phyloP scores from a whole-genome alignment of 306 rosid species.

The Cicer yamashitae region DNA sequence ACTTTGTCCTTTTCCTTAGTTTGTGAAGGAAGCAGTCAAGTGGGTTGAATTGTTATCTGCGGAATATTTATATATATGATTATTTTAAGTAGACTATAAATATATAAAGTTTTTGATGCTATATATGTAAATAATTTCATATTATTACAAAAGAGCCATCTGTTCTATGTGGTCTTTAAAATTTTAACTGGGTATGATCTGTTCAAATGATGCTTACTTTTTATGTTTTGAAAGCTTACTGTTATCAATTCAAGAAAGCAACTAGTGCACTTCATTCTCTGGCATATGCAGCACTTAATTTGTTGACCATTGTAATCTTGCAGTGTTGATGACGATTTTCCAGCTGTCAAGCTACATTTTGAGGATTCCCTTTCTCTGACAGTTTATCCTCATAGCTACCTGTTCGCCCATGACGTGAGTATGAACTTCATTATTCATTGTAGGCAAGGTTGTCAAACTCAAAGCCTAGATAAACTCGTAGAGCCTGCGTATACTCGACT shows the following conservation, averaged over 20 bases:
- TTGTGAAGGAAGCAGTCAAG: conserved; percentile 30
- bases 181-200: conserved; percentile 28
- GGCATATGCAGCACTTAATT: conserved; percentile 40
- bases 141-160: conserved; percentile 21
- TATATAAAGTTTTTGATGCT: conserved; percentile 32
- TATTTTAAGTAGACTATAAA: conserved; percentile 17
- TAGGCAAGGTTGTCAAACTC: neutral
- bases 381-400: conserved; percentile 79
- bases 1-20: conserved; percentile 30
- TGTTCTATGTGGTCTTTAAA: conserved; percentile 24
- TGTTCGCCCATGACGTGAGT: conserved; percentile 58
- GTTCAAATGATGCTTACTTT: conserved; percentile 32
- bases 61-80: conserved; percentile 20
- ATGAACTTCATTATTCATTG: conserved; percentile 28
- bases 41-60: conserved; percentile 17
- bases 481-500: too few species aligned
- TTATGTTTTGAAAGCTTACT: conserved; percentile 17
- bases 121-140: neutral
- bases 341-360: conserved; percentile 66
- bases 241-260: conserved; percentile 31
- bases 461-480: too few species aligned
- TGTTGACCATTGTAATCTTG: conserved; percentile 45
- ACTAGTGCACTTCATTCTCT: conserved; percentile 27
- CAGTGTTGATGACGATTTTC: conserved; percentile 86
- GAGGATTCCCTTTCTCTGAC: conserved; percentile 61